Evolutionary conservation across 164 flowering plant species (phyloP).

Genomic region (Nymphaea colorata): DNA sequence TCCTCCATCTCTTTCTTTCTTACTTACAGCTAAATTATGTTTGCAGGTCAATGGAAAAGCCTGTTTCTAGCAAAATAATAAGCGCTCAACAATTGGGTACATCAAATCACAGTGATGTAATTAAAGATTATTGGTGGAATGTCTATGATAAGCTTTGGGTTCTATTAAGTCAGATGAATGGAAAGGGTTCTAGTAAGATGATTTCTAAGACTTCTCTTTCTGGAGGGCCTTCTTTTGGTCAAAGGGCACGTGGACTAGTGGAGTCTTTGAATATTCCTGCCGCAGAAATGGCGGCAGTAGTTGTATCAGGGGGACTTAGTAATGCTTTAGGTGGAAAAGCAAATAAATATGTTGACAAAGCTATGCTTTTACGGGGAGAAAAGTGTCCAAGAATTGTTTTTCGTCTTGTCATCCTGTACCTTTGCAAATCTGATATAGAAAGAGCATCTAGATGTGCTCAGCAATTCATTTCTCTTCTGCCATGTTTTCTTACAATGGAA

Average conservation of each 20-base stretch:
- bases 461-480: conserved; percentile 64
- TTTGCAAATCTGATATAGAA: conserved; percentile 63
- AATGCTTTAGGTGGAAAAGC: conserved; percentile 83
- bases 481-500: conserved; percentile 67
- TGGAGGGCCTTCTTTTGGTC: conserved; percentile 73
- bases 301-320: conserved; percentile 93
- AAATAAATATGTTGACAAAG: conserved; percentile 70
- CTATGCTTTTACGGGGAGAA: conserved; percentile 91
- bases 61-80: too few relatives aligned
- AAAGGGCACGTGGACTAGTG: conserved; percentile 97
- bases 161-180: conserved; percentile 64
- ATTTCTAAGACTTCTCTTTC: conserved; percentile 44
- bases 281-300: conserved; percentile 99
- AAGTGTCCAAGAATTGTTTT: conserved; percentile 76
- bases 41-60: too few relatives aligned
- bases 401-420: conserved; percentile 66
- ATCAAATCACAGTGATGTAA: conserved; percentile 18
- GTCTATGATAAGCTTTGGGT: conserved; percentile 80
- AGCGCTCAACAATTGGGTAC: too few relatives aligned
- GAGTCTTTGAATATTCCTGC: conserved; percentile 98
- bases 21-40: too few relatives aligned
- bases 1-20: too few relatives aligned
- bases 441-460: conserved; percentile 83
- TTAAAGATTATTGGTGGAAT: conserved; percentile 71
- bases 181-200: conserved; percentile 65